Base-by-base conservation (phyloP, 345 rosid species). In the Salix viminalis region DNA sequence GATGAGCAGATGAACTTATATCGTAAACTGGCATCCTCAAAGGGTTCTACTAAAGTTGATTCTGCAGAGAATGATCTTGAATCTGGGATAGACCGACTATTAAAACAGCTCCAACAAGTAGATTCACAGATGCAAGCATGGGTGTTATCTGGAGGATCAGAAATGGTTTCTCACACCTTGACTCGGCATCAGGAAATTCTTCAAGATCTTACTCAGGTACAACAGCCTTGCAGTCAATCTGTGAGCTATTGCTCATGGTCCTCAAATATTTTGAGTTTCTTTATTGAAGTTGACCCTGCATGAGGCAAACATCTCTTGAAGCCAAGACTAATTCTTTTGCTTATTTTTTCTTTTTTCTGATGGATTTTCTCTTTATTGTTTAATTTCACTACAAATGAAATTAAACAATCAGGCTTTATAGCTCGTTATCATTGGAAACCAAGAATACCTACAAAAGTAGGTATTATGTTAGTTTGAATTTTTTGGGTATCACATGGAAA, bases 81-180 rank as follows among this genome's bases (percentile, higher is more conserved):
- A 89, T 86, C 94, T 74, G 92, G 90, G 67, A 89, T 96, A 44
- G 94, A 90, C 26, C 78, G 85, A 69, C 73, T 91, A 21, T 81
- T 96, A 21, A 85, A 90, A 73, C 94, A 96, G 74, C 90, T 96
- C 7, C 94, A 92, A 70, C 92, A 93, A 82, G 97, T 93, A 32
- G 91, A 92, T 81, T 75, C 85, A 2, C 96, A 92, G 87, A 96
- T 93, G 99, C 91, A 96, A 88, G 97, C 89, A 16, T 96, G 95
- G 98, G 98, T 96, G 2, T 93, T 97, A 80, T 91, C 98, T 7
- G 98, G 97, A 71, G 97, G 98, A 50, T 93, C 97, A 23, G 97
- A 96, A 82, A 96, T 92, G 97, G 99, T 96, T 82, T 96, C 99
- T 37, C 99, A 93, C 88, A 92, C 98, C 70, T 87, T 94, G 84